phyloP scores from a whole-genome alignment of 2,329 filamentous ascomycete genomes.

The Herpotrichia juniperi region DNA sequence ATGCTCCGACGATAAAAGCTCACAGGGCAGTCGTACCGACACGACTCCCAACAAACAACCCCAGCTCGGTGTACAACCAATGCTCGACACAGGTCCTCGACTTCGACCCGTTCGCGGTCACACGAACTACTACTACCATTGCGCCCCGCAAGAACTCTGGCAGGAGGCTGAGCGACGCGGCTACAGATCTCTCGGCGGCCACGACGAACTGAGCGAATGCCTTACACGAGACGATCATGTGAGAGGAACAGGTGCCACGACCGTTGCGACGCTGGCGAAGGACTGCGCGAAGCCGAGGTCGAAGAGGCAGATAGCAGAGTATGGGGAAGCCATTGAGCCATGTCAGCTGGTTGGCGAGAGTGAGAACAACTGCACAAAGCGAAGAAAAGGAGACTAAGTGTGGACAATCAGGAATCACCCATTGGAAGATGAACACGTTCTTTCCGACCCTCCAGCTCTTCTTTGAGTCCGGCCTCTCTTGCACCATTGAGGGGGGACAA shows the following conservation, averaged over 20 bases:
- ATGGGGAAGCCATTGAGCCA: constrained; percentile 13
- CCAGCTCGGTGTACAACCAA: background rate
- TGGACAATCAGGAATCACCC: constrained; percentile 23
- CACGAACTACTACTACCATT: constrained; percentile 38
- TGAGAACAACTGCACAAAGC: constrained; percentile 5
- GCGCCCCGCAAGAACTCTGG: constrained; percentile 18
- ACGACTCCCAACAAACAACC: background rate
- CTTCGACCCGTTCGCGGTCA: background rate
- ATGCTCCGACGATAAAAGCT: background rate
- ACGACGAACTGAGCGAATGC: constrained; percentile 27
- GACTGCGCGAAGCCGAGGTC: background rate
- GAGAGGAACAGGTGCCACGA: constrained; percentile 26
- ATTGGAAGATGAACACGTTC: constrained; percentile 37
- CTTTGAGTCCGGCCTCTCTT: constrained; percentile 35
- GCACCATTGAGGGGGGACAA: constrained; percentile 26
- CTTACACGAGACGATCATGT: constrained; percentile 23
- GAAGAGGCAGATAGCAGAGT: constrained; percentile 14
- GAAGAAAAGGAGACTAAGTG: background rate
- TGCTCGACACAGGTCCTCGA: background rate
- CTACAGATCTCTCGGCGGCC: constrained; percentile 7
- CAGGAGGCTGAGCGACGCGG: constrained; percentile 25
- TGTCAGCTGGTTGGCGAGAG: constrained; percentile 25
- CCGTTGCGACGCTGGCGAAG: constrained; percentile 16
- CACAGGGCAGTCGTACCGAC: background rate
- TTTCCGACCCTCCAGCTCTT: constrained; percentile 37